Evolutionary conservation across 2,329 filamentous ascomycete species (phyloP).

Genomic region (Colletotrichum sansevieriae): DNA sequence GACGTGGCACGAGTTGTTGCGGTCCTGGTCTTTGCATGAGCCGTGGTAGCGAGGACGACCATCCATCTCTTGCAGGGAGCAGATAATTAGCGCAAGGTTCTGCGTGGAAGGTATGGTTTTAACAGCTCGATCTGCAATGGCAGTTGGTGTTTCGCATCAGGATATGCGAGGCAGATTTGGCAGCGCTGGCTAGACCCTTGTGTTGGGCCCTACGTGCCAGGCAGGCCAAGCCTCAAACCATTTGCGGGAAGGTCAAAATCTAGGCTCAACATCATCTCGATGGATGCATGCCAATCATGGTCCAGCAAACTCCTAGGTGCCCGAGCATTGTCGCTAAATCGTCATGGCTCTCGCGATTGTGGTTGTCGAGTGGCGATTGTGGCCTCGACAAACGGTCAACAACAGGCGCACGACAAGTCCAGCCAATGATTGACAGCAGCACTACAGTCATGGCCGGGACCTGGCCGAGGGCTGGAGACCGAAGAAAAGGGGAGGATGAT

Average conservation of each 20-base stretch:
- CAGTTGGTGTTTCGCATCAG: slow-evolving; percentile 9
- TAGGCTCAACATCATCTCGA: no score
- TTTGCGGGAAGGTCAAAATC: neutral
- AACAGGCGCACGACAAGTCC: neutral
- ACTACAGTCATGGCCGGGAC: neutral
- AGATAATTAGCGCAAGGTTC: neutral
- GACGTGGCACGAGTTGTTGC: slow-evolving; percentile 22
- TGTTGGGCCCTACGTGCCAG: no score
- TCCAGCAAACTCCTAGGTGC: neutral
- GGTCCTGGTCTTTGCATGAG: slow-evolving; percentile 22
- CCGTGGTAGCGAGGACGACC: slow-evolving; percentile 12
- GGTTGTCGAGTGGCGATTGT: slow-evolving; percentile 17
- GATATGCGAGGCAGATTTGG: slow-evolving; percentile 8
- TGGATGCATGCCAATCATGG: neutral
- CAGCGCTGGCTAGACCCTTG: slow-evolving; percentile 9
- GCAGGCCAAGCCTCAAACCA: neutral
- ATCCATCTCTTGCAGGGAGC: neutral
- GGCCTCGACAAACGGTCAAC: slow-evolving; percentile 26
- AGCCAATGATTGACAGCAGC: slow-evolving; percentile 4
- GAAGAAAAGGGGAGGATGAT: neutral
- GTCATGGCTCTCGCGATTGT: neutral
- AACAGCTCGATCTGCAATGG: neutral
- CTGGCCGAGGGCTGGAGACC: neutral
- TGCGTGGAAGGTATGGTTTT: neutral
- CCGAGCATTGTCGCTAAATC: neutral